Evolutionary conservation across 2,329 filamentous ascomycete genomes (phyloP).

Genomic region (Zelopaecilomyces penicillatus): DNA sequence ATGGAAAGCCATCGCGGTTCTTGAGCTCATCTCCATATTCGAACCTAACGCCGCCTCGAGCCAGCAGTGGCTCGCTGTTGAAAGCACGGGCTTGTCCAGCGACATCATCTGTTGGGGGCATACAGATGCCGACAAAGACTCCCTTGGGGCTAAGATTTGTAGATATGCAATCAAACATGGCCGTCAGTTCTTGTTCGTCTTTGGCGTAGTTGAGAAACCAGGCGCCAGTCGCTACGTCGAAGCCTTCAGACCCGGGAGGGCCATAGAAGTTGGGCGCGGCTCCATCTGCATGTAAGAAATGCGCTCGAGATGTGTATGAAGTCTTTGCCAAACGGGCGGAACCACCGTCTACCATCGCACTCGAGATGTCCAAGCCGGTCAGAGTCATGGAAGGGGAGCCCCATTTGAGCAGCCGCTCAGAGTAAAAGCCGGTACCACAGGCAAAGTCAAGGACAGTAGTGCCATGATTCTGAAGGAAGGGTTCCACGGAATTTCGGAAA

Average conservation of each 20-base stretch:
- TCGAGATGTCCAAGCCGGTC: slow-evolving; percentile 2
- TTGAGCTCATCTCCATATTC: neutral
- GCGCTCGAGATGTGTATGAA: neutral
- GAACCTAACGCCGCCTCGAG: neutral
- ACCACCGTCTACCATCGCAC: neutral
- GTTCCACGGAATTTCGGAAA: neutral
- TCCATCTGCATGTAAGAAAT: neutral
- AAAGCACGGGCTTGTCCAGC: neutral
- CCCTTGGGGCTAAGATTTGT: slow-evolving; percentile 9
- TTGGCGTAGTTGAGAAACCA: slow-evolving; percentile 10
- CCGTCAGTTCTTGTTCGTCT: neutral
- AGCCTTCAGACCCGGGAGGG: neutral
- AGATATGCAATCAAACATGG: slow-evolving; percentile 8
- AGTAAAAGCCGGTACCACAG: slow-evolving; percentile 8
- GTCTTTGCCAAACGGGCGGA: neutral
- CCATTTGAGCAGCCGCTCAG: slow-evolving; percentile 2
- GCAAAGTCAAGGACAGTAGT: slow-evolving; percentile 1
- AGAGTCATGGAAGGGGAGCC: neutral
- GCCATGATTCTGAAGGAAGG: neutral
- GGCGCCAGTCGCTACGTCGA: slow-evolving; percentile 3
- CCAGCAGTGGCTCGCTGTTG: neutral
- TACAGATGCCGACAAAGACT: slow-evolving; percentile 7
- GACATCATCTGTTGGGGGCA: slow-evolving; percentile 5
- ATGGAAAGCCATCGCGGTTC: neutral
- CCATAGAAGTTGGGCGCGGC: neutral